phyloP scores from a whole-genome alignment of 176 grass and related monocot species.

The Olyra latifolia region DNA sequence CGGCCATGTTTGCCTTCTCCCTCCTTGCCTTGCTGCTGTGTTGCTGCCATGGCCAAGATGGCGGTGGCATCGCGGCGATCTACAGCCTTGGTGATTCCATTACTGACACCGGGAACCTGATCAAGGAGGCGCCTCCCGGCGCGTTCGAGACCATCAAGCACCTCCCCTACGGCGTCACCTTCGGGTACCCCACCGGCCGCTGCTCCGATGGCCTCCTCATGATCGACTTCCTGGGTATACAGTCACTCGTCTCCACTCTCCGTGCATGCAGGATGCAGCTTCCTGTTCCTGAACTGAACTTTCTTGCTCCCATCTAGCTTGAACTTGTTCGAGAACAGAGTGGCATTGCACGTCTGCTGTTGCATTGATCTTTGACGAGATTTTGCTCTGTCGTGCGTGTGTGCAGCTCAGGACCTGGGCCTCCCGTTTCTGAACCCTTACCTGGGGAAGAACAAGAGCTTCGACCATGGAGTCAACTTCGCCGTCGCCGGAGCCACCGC shows the following conservation, averaged over 20 bases:
- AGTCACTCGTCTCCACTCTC: too few relatives aligned
- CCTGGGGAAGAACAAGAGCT: conserved; percentile 56
- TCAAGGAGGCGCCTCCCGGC: conserved; percentile 55
- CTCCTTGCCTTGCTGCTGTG: neutral
- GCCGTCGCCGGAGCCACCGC: conserved; percentile 63
- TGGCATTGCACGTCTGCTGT: neutral
- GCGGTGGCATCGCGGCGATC: conserved; percentile 51
- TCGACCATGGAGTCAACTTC: conserved; percentile 70
- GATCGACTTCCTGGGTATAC: conserved; percentile 82
- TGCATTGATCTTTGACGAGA: neutral
- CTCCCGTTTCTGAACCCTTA: conserved; percentile 68
- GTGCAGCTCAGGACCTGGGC: conserved; percentile 59
- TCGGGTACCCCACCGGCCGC: conserved; percentile 67
- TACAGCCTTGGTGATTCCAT: conserved; percentile 98
- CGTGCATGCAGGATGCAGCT: too few relatives aligned
- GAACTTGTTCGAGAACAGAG: neutral
- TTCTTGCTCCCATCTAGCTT: neutral
- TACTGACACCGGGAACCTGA: conserved; percentile 85
- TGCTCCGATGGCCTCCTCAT: conserved; percentile 98
- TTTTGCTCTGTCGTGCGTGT: neutral
- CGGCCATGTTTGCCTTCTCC: conserved; percentile 2
- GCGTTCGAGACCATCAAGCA: conserved; percentile 75
- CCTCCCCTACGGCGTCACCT: conserved; percentile 75
- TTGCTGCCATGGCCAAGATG: neutral
- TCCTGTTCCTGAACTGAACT: neutral